Base-by-base conservation (phyloP, 2,329 filamentous ascomycete species). In the Parafenestella ontariensis region DNA sequence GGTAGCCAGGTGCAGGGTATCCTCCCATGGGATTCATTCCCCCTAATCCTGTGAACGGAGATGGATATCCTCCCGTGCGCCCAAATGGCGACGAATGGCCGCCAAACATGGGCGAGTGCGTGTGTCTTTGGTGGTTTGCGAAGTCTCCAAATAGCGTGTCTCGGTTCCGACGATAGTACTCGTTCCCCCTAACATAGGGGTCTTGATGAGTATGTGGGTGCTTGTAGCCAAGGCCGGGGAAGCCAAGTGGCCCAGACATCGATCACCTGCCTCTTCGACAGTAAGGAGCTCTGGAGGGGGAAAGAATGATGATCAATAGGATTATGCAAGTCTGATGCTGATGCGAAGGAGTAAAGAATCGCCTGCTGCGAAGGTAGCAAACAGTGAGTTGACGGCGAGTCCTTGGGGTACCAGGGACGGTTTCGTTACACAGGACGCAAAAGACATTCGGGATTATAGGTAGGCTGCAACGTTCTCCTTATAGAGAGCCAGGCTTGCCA, bases 1-100 rank as follows among this genome's bases (percentile, higher is more conserved):
- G 23, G 15, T 33, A 44, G n/a, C 47, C 47, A 4, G 34, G 28
- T 13, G 46, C 31, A 17, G 46, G 37, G 40, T 40, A 33, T 23
- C 29, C 36, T 21, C 44, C 44, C 49, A 57, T 48, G 2, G 36
- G 40, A 44, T 7, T 45, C 23, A 26, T 26, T 15, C 40, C 46
- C n/a, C n/a, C 28, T 26, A 18, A 31, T 21, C 36, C 36, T n/a
- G 24, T 9, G 18, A 39, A 51, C 13, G 39, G 40, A 11, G 43
- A 43, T 39, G 44, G 42, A 33, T 44, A 41, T 8, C 42, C 15
- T n/a, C 45, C 10, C 26, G 43, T 52, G 33, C 28, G 45, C 10
- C 23, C 34, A 17, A 54, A 41, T 17, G 24, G 18, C 23, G 43
- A 34, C 10, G 33, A 44, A 15, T 49, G 36, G 23, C 42, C 24